Evolutionary conservation across 768 basidiomycete species (phyloP), one percentile per base, ranked within the genome.

Genomic region (Gautieria morchelliformis): DNA sequence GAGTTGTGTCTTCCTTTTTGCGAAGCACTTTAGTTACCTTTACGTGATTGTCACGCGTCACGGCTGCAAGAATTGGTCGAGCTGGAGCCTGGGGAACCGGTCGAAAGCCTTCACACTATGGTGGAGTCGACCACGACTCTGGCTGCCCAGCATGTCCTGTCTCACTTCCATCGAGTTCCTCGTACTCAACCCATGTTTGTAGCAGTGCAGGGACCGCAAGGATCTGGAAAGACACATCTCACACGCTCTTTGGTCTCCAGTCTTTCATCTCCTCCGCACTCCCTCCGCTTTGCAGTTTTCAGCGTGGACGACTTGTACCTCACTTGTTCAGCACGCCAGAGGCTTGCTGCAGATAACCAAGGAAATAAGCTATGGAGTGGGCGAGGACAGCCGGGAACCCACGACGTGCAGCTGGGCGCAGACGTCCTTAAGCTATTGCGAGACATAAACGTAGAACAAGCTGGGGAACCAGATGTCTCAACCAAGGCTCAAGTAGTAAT

Each of bases 341-440:
- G 70, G 0, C 75, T 95, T 19, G 83, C 89, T 8, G 51, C 60
- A 0, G 64, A 72, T 3, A 63, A 86, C 61, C 79, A 85, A 0
- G 63, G 69, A 4, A 94, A 95, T 65, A 63, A 66, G 22, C 74
- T 97, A 2, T 77, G 92, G 66, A 73, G 76, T 6, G 93, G 94
- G 10, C 81, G 93, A n/a, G 93, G 93, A 0, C 90, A 85, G 62
- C 93, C 93, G 0, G 93, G 94, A 1, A 97, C 93, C 8, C 93
- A 97, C 66, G 94, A 97, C 66, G 68, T 89, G 32, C 64, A 68
- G 1, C 79, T 96, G 12, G 90, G 87, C 10, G 60, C 74, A 1
- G 60, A 73, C 7, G 64, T 86, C 39, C 65, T 94, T 33, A 60
- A 66, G 10, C 67, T 73, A 5, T 70, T 96, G 55, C 74, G 75